Evolutionary conservation across 164 flowering plant species (phyloP), one percentile per base, ranked within the genome.

Genomic region (Berberis vulgaris): DNA sequence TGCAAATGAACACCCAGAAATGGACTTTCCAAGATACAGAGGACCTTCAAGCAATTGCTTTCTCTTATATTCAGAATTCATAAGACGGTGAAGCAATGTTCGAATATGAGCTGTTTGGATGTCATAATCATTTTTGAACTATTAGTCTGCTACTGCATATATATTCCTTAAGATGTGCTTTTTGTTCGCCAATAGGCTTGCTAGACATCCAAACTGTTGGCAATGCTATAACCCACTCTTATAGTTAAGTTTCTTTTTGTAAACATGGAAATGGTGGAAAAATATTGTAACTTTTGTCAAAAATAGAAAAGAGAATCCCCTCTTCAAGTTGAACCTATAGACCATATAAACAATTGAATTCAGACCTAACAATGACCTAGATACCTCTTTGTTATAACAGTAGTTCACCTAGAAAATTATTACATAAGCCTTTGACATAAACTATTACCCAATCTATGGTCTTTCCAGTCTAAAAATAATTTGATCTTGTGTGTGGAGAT

Each of bases 11-110:
- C 58, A 67, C 66, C 59, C 67, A 72, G 71, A 81, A 84, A 65
- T 88, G 91, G 91, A 43, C 60, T 41, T 74, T 75, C 45, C 86
- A 78, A 73, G 86, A 85, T 12, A 64, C 73, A 3, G 83, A 83
- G 43, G 95, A 85, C 41, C 92, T 90, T 65, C 90, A 73, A 12
- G 81, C 90, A 4, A 74, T 77, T 47, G 84, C 86, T 12, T 87
- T 81, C 63, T 80, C 89, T 26, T 86, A 82, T 66, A 50, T 72
- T 62, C 82, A 74, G 39, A 77, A 81, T 64, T 77, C 79, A 54
- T 78, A 71, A 75, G 43, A 67, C 26, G 53, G 9, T 41, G 59
- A 49, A 52, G 49, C 50, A 54, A 45, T 49, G 60, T 41, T 61
- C 7, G 54, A 38, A 39, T 12, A 54, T 10, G 12, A 61, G 54